These are phyloP conservation scores for Tylopilus vinaceipallidus DNA, from an alignment of 768 basidiomycete genomes.

Conservation along the genomic window DNA sequence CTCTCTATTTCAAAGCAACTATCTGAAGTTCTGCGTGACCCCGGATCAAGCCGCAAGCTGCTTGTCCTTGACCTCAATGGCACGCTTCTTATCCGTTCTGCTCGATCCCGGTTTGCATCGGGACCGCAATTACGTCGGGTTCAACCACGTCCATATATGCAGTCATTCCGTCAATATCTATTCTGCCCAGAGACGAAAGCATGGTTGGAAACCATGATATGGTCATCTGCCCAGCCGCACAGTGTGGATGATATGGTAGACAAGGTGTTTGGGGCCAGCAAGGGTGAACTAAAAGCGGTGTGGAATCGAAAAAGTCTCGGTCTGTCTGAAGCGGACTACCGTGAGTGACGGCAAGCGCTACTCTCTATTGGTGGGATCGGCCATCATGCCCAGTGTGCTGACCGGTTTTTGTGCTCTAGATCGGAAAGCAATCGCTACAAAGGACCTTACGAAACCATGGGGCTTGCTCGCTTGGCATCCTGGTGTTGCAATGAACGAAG, in stretches of 20 bases:
- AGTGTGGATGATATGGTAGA: slow-evolving; percentile 76
- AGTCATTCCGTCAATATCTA: slow-evolving; percentile 58
- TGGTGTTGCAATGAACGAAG: too few species aligned
- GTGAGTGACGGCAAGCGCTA: slow-evolving; percentile 45
- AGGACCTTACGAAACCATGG: slow-evolving; percentile 75
- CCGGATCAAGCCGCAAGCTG: slow-evolving; percentile 49
- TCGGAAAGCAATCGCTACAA: slow-evolving; percentile 50
- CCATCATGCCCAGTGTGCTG: not conserved
- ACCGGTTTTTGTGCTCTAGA: slow-evolving; percentile 3
- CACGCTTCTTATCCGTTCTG: slow-evolving; percentile 61
- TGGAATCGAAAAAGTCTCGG: slow-evolving; percentile 84
- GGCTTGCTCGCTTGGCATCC: slow-evolving; percentile 29
- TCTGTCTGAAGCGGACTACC: slow-evolving; percentile 54
- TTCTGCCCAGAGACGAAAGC: slow-evolving; percentile 55
- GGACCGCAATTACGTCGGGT: slow-evolving; percentile 35
- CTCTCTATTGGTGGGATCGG: not conserved
- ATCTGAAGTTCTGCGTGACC: slow-evolving; percentile 27
- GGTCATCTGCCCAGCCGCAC: slow-evolving; percentile 84
- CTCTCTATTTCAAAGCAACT: slow-evolving; percentile 31
- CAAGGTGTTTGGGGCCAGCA: slow-evolving; percentile 48
- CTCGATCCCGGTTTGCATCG: slow-evolving; percentile 19
- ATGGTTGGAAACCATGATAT: slow-evolving; percentile 86
- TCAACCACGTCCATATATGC: slow-evolving; percentile 66
- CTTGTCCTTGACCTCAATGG: slow-evolving; percentile 70
- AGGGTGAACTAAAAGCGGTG: slow-evolving; percentile 50